These are phyloP conservation scores for Lachancea nothofagi DNA, from an alignment of 805 yeast species.

Conservation along the genomic window DNA sequence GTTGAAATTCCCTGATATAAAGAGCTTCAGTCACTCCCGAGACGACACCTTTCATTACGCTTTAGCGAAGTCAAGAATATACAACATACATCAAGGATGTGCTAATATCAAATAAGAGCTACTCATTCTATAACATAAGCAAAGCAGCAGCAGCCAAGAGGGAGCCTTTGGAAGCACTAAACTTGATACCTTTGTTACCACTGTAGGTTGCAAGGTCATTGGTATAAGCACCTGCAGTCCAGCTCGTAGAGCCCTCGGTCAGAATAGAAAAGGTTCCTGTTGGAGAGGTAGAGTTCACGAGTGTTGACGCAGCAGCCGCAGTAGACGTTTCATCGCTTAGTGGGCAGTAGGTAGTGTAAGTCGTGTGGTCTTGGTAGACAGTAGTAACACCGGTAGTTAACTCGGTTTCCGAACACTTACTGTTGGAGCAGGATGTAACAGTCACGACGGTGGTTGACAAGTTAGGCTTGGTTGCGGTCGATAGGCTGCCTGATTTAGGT, in stretches of 20 bases:
- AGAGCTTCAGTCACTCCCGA: no score
- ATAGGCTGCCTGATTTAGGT: background rate
- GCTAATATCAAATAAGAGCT: no score
- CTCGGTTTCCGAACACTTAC: conserved; percentile 8
- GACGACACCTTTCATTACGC: no score
- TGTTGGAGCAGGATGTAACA: conserved; percentile 2
- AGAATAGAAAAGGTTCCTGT: background rate
- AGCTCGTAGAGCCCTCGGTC: background rate
- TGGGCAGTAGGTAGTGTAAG: conserved; percentile 8
- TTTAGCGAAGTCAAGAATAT: no score
- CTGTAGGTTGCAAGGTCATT: background rate
- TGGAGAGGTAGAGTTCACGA: background rate
- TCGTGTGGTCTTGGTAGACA: conserved; percentile 1
- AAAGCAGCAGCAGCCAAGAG: conserved; percentile 37
- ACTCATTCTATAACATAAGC: conserved; percentile 35
- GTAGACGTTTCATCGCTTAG: background rate
- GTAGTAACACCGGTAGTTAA: conserved; percentile 11
- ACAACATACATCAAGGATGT: no score
- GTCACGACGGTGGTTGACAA: conserved; percentile 9
- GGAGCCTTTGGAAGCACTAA: conserved; percentile 39
- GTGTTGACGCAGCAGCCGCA: background rate
- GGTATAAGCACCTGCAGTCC: background rate
- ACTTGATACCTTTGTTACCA: background rate
- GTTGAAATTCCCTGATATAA: no score
- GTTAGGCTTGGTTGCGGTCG: background rate